Evolutionary conservation across 345 rosid genomes (phyloP).

Genomic region (Hypericum perforatum): DNA sequence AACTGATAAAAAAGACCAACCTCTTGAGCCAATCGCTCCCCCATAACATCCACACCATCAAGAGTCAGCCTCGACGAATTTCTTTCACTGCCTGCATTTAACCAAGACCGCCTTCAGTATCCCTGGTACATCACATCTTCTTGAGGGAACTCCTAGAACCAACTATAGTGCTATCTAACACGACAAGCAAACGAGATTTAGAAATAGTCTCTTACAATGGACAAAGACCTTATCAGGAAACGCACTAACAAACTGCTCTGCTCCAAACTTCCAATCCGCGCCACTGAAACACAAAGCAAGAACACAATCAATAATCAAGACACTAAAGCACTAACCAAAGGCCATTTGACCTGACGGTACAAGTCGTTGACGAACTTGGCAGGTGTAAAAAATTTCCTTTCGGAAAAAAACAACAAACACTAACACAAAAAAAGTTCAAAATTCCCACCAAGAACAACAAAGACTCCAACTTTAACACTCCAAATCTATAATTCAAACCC

Average conservation of each 20-base stretch:
- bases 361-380: too few relatives aligned
- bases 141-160: too few relatives aligned
- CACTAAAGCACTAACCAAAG: too few relatives aligned
- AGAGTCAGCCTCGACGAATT: slow-evolving; percentile 51
- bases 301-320: too few relatives aligned
- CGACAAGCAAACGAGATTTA: background rate
- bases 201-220: slow-evolving; percentile 47
- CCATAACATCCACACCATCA: slow-evolving; percentile 98
- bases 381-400: too few relatives aligned
- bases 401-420: too few relatives aligned
- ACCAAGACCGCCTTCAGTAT: slow-evolving; percentile 3
- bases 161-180: background rate
- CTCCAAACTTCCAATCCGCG: slow-evolving; percentile 90
- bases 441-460: too few relatives aligned
- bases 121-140: too few relatives aligned
- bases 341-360: too few relatives aligned
- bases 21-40: slow-evolving; percentile 82
- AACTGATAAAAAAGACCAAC: slow-evolving; percentile 22
- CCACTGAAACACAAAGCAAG: slow-evolving; percentile 52
- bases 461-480: too few relatives aligned
- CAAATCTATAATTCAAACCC: too few relatives aligned
- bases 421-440: too few relatives aligned
- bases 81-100: slow-evolving; percentile 63
- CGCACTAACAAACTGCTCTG: slow-evolving; percentile 65
- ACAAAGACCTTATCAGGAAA: slow-evolving; percentile 78